Percentiles rank a stretch among this genome's conserved stretches.
These are phyloP conservation scores for Arthromyces matolae DNA, from an alignment of 768 basidiomycete genomes.

Conservation along the genomic window DNA sequence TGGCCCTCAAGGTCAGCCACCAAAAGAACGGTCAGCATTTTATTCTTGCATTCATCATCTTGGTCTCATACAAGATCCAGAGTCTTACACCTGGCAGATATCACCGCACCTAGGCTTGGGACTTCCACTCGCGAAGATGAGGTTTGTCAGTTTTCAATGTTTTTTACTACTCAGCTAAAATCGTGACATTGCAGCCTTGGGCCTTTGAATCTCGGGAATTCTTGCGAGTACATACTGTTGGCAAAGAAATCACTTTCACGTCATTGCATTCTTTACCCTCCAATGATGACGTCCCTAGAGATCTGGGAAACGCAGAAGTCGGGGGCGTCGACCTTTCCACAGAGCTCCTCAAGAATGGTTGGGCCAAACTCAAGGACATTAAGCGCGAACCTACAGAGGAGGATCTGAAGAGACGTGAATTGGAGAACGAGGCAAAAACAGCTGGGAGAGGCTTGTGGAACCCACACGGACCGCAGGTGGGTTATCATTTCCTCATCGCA, in stretches of 20 bases:
- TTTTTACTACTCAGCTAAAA: constrained; percentile 11
- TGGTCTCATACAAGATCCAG: constrained; percentile 34
- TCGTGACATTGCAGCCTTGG: constrained; percentile 71
- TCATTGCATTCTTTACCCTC: constrained; percentile 77
- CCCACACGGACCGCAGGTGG: constrained; percentile 68
- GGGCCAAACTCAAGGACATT: constrained; percentile 87
- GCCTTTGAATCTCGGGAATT: constrained; percentile 94
- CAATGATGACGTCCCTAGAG: constrained; percentile 73
- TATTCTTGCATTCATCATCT: background rate
- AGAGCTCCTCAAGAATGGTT: constrained; percentile 84
- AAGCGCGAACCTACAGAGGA: constrained; percentile 83
- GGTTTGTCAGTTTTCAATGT: constrained; percentile 35
- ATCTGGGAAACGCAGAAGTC: constrained; percentile 75
- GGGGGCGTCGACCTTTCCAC: constrained; percentile 67
- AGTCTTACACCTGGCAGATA: constrained; percentile 85
- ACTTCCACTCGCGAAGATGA: constrained; percentile 85
- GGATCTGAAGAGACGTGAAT: constrained; percentile 63
- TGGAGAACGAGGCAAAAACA: constrained; percentile 72
- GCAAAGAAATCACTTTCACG: constrained; percentile 85
- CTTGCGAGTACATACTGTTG: constrained; percentile 78
- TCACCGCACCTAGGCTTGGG: constrained; percentile 82
- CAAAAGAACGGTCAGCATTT: constrained; percentile 75
- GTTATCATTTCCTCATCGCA: too few relatives aligned
- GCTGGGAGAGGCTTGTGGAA: constrained; percentile 86
- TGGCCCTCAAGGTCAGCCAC: constrained; percentile 78